Conservation (phyloP, 2,329 filamentous ascomycete genomes). For the Drechmeria coniospora region DNA sequence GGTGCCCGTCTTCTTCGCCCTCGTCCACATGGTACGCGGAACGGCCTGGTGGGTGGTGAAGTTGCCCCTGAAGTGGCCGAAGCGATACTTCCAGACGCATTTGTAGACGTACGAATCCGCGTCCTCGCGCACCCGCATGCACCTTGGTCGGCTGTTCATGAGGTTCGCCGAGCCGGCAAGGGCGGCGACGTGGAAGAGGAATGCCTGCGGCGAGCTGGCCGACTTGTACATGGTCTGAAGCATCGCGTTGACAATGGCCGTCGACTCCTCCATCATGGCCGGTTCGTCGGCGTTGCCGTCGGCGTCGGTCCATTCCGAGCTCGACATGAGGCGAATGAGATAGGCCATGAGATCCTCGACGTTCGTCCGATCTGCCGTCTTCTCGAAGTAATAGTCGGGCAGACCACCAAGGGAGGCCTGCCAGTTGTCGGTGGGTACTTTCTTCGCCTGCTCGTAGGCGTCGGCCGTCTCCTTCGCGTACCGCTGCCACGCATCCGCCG, state of each 20-base stretch:
- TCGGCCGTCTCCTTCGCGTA: slow-evolving; percentile 10
- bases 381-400: slow-evolving; percentile 19
- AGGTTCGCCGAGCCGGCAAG: slow-evolving; percentile 38
- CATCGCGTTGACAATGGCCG: slow-evolving; percentile 36
- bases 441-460: slow-evolving; percentile 5
- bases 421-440: slow-evolving; percentile 1
- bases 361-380: slow-evolving; percentile 33
- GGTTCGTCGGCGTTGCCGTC: slow-evolving; percentile 25
- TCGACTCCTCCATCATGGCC: slow-evolving; percentile 35
- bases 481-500: slow-evolving; percentile 5
- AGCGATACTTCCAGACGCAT: slow-evolving; percentile 39
- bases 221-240: slow-evolving; percentile 36
- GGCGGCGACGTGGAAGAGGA: slow-evolving; percentile 43
- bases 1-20: slow-evolving; percentile 8
- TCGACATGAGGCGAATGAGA: slow-evolving; percentile 34
- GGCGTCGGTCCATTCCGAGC: slow-evolving; percentile 35
- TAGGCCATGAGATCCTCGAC: slow-evolving; percentile 40
- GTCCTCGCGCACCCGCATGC: slow-evolving; percentile 27
- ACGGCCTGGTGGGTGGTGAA: slow-evolving; percentile 38
- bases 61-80: slow-evolving; percentile 34
- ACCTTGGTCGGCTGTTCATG: slow-evolving; percentile 24
- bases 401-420: slow-evolving; percentile 7
- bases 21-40: slow-evolving; percentile 25
- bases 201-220: slow-evolving; percentile 35
- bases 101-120: slow-evolving; percentile 29